Evolutionary conservation across 2,329 filamentous ascomycete genomes (phyloP), one percentile per base, ranked within the genome.

Genomic region (Bisporella sp.): DNA sequence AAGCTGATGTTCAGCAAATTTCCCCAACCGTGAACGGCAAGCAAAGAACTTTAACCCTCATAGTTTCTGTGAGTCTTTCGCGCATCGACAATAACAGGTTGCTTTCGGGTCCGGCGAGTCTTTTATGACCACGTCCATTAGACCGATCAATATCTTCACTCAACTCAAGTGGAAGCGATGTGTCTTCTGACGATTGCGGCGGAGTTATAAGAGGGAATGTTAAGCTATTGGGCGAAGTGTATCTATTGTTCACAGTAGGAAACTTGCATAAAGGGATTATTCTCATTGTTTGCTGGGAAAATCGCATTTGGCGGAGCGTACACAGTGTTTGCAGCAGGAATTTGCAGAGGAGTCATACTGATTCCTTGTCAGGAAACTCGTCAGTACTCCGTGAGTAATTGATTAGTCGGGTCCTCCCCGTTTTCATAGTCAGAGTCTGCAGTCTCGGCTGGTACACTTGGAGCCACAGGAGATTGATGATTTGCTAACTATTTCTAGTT

Each of bases 1-100:
- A 54, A 51, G 45, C 45, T 46, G 41, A 54, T 51, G 31, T 48
- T 54, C 28, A 54, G 53, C 50, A 55, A 55, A 53, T 55, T 53
- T 50, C 53, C 53, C 53, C 41, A 55, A 50, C 45, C 41, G 33
- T 48, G 31, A 50, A 42, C 12, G 2, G 41, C 11, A 11, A 4
- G 41, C 11, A 11, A 42, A 42, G 28, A 21, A 4, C 11, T 21
- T 47, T 47, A 46, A 52, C n/a, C 32, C 21, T 45, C 29, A 40
- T 48, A 32, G 48, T 47, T 51, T 11, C 44, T 51, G 49, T 43
- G 49, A 51, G 35, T 47, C 43, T 51, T 51, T 47, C 31, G 49
- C 44, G 37, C 42, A 41, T 47, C 46, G 21, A 31, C 37, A 47
- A 40, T 41, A 47, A 47, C 40, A 47, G 21, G 39, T 50, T 12